Percentiles rank a stretch among this genome's conserved stretches.
Evolutionary conservation across 2,329 filamentous ascomycete species (phyloP).

Genomic region (Fusarium oxysporum): DNA sequence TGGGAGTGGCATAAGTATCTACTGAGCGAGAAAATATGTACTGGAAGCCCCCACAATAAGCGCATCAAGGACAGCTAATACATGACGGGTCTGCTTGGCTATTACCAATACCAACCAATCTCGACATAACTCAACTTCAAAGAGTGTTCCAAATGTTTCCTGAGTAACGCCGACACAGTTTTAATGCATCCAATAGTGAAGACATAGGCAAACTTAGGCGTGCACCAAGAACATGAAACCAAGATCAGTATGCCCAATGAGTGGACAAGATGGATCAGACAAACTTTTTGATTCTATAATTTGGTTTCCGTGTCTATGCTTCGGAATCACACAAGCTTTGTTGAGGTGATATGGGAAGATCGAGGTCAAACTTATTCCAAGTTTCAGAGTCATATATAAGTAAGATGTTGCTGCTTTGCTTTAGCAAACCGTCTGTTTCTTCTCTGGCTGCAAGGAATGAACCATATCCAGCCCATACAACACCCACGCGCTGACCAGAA

Average conservation of each 20-base stretch:
- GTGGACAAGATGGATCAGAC: neutral
- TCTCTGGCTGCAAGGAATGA: neutral
- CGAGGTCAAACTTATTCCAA: neutral
- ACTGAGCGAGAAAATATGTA: no score
- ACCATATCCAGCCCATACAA: neutral
- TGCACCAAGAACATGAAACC: neutral
- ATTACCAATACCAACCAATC: neutral
- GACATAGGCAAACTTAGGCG: neutral
- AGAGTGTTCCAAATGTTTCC: neutral
- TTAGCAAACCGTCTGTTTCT: neutral
- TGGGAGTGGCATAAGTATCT: neutral
- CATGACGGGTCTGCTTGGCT: no score
- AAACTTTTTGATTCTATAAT: neutral
- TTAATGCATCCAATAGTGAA: no score
- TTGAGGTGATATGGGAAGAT: neutral
- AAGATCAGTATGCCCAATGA: neutral
- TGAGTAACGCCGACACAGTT: neutral
- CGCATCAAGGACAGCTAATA: neutral
- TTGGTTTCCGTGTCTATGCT: neutral
- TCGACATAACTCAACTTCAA: neutral
- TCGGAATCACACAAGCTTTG: neutral
- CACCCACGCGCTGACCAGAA: neutral
- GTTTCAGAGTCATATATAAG: neutral
- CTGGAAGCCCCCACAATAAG: neutral
- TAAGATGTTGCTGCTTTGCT: neutral